Evolutionary conservation across 2,329 filamentous ascomycete genomes (phyloP), one percentile per base, ranked within the genome.

Genomic region (Pseudonectria buxi): DNA sequence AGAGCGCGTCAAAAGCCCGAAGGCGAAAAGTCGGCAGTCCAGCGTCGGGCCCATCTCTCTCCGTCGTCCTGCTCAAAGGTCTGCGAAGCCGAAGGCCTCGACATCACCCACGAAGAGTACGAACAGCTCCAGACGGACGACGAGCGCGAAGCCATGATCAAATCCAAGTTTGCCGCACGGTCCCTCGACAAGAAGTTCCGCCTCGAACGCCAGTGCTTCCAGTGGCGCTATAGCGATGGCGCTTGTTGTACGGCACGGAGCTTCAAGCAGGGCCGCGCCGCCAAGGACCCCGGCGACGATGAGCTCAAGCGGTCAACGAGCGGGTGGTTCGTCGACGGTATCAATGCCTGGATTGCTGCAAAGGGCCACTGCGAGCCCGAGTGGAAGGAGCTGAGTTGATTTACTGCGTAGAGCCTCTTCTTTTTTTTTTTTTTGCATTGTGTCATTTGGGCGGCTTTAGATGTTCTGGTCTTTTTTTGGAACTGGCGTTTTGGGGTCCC

Each of bases 1-100:
- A 58, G 52, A 24, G 51, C 51, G 7, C 57, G 61, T 7, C 61
- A 66, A 42, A 64, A 58, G 46, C 52, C 59, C 15, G 55, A 61
- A 26, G 53, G 56, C 1, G 57, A 68, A 7, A 63, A 66, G 53
- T 63, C 52, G 11, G 50, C 57, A 1, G 43, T 67, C 10, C 65
- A 72, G 50, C 65, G 61, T 32, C 52, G 59, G 5, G 71, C 69
- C 3, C 67, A 71, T 54, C 56, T 53, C 25, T 69, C 65, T 1
- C 52, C 56, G 10, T 64, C 68, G 29, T 57, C 66, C n/a, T 76
- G 72, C 46, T 59, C 64, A 5, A 62, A 58, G 29, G 69, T 72
- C 10, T 78, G 74, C 44, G 57, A 66, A 28, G 54, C 61, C 4
- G 59, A 62, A 14, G 59, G 52, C 3, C 50, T 67, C 13, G 51